Percentiles rank a stretch among this genome's conserved stretches.
phyloP scores from a whole-genome alignment of 352 stramenopile species.

The Phytophthora cactorum region DNA sequence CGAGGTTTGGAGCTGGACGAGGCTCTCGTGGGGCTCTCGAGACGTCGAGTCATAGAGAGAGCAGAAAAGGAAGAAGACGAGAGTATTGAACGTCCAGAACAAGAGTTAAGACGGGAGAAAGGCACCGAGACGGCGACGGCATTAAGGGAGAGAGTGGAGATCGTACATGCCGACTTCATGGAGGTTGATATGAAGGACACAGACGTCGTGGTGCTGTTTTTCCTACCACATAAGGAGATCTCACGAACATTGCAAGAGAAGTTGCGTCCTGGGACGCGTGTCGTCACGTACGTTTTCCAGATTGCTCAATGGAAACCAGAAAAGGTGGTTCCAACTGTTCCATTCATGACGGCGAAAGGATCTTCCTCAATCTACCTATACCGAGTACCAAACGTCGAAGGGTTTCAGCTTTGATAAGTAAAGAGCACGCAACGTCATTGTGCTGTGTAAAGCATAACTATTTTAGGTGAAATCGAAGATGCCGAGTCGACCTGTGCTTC shows the following conservation, averaged over 20 bases:
- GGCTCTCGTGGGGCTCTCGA: conserved; percentile 55
- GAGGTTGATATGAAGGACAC: conserved; percentile 48
- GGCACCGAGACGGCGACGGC: neutral
- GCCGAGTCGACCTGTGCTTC: conserved; percentile 2
- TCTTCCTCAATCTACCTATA: conserved; percentile 60
- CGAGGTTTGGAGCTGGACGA: conserved; percentile 66
- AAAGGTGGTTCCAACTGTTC: conserved; percentile 46
- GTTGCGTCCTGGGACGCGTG: conserved; percentile 45
- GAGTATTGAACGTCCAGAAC: neutral
- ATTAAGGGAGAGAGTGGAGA: conserved; percentile 32
- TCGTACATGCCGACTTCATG: conserved; percentile 65
- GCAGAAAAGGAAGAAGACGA: conserved; percentile 1
- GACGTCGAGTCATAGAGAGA: conserved; percentile 31
- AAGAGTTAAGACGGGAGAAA: conserved; percentile 6
- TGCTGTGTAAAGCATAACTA: conserved; percentile 18
- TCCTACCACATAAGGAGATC: conserved; percentile 63
- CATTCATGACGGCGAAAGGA: conserved; percentile 67
- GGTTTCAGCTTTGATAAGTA: neutral
- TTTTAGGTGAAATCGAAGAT: conserved; percentile 14
- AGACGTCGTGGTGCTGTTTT: conserved; percentile 69
- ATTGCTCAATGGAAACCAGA: conserved; percentile 63
- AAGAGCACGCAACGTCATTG: conserved; percentile 9
- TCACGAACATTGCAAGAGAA: conserved; percentile 41
- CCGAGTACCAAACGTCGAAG: conserved; percentile 27
- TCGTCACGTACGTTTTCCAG: conserved; percentile 76